Base-by-base conservation (phyloP, 257 asterid species). In the Solanum pennellii region DNA sequence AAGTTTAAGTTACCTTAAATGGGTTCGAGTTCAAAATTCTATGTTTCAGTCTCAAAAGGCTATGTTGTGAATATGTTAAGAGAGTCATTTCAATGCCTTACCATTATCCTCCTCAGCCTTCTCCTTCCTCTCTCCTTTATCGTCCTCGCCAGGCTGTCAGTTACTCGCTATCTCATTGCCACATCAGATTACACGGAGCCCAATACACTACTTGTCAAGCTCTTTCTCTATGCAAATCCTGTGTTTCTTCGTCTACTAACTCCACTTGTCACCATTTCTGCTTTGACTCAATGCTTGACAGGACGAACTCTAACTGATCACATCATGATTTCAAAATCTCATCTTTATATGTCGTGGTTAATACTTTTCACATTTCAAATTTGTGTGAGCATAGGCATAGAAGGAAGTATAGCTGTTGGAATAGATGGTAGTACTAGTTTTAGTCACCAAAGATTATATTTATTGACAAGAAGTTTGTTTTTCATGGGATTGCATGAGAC, bases 81-180 rank as follows among this genome's bases (percentile, higher is more conserved):
- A 86, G 90, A 91, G 52, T 47, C 90, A 11, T 95, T 92, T 71
- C 95, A 88, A 60, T 90, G 91, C 31, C 83, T 95, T 39, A 89
- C 98, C 23, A 87, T 87, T 75, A 86, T 92, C 83, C 92, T 94
- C 74, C 98, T 95, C 83, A 90, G 94, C 86, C 98, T 95, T 87
- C 96, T 94, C 89, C 95, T 94, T 83, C 98, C 98, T 47, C 94
- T 94, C 83, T 93, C 98, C 0, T 94, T 94, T 84, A 96, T 94
- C 89, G 92, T 94, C 91, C 94, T 94, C 74, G 93, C 97, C 31
- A 92, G 97, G 69, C 88, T 94, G 86, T 88, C 98, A 86, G 88
- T 92, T 27, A 93, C 94, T 1, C 90, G 88, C 7, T 82, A 82
- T 82, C 45, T 82, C 20, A 49, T 47, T 44, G 47, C 94, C 66